These are phyloP conservation scores for Salix suchowensis DNA, from an alignment of 345 rosid genomes.

Conservation along the genomic window DNA sequence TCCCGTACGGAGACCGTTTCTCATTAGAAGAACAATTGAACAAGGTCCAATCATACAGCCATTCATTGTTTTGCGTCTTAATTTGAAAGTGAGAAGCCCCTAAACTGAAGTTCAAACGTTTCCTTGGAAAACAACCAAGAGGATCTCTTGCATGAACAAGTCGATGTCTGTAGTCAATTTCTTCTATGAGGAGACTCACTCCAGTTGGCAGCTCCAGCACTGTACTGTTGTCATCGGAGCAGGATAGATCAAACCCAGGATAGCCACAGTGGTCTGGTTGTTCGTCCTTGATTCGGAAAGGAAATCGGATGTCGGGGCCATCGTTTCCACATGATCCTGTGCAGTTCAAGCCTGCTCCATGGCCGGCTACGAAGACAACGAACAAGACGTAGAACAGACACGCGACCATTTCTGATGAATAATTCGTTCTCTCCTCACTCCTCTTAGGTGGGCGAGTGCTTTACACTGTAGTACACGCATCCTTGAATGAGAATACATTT, in stretches of 20 bases:
- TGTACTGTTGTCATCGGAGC: constrained; percentile 11
- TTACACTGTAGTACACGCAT: too few relatives aligned
- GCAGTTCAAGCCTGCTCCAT: not conserved
- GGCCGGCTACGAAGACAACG: not conserved
- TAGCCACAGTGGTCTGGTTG: constrained; percentile 1
- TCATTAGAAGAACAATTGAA: constrained; percentile 7
- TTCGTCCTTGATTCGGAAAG: not conserved
- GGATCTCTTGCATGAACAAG: not conserved
- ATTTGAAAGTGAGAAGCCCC: constrained; percentile 2
- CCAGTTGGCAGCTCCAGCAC: constrained; percentile 14
- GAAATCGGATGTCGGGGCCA: constrained; percentile 9
- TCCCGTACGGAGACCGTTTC: too few relatives aligned
- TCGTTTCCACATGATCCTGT: not conserved
- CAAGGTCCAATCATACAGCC: not conserved
- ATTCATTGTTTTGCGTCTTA: rapidly evolving
- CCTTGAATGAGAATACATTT: too few relatives aligned
- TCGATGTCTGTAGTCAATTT: constrained; percentile 6
- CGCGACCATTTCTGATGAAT: not conserved
- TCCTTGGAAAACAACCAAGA: constrained; percentile 1
- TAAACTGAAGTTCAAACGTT: not conserved
- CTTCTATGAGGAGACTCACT: not conserved
- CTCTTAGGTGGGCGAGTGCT: too few relatives aligned
- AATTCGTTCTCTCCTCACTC: too few relatives aligned
- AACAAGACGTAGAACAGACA: too few relatives aligned
- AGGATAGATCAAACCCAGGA: constrained; percentile 16